Conservation (phyloP, 306 rosid species). For the Glycine latifolia region DNA sequence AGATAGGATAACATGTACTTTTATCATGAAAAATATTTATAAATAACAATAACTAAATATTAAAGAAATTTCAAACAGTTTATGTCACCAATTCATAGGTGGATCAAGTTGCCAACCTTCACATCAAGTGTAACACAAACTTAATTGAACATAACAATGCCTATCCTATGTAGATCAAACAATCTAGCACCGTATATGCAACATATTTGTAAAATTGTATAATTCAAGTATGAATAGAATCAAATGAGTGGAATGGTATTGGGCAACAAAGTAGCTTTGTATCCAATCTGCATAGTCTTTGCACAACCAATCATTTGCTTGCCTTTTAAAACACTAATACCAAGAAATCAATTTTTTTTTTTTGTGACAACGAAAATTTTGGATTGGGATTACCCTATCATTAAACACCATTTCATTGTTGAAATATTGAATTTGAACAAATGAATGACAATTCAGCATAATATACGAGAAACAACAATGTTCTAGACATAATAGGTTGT, state of each 20-base stretch:
- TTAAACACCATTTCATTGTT: not conserved
- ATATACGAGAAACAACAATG: not conserved
- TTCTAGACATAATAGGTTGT: conserved; percentile 31
- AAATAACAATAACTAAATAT: not conserved
- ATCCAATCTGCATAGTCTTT: not conserved
- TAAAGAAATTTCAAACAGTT: not conserved
- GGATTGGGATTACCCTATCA: not conserved
- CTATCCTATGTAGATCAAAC: not conserved
- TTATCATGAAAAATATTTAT: not conserved
- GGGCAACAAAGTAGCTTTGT: not conserved
- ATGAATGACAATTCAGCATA: not conserved
- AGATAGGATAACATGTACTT: not conserved
- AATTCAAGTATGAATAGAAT: not conserved
- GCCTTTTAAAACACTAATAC: not conserved
- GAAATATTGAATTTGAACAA: not conserved
- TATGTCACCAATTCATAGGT: not conserved
- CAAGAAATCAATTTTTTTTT: not conserved
- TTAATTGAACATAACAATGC: not conserved
- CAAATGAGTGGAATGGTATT: not conserved
- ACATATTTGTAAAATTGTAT: not conserved
- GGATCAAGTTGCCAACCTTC: not conserved
- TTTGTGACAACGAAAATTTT: not conserved
- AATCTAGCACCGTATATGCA: not conserved
- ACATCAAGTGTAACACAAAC: not conserved
- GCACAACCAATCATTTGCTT: not conserved